Evolutionary conservation across 179 eudicot genomes (phyloP), one percentile per base, ranked within the genome.

Genomic region (Drosera spatulata): DNA sequence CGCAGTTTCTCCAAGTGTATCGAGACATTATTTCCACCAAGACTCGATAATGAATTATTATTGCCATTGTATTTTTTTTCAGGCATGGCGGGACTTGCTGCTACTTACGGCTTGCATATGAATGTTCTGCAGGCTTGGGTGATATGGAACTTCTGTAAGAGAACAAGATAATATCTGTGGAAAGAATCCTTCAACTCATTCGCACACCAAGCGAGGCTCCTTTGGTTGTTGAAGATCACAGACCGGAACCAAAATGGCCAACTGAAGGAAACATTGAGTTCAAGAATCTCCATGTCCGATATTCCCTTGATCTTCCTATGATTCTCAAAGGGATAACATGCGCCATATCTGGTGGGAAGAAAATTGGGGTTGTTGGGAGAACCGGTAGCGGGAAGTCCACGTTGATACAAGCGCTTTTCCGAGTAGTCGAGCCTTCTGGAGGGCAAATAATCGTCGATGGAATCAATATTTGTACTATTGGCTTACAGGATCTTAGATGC

Each of bases 311-410:
- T 66, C 73, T 85, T 3, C 95, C 95, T 2, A 77, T 73, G 77
- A 86, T 88, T 63, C 83, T 91, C 39, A 85, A 77, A 65, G 86
- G 90, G 22, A 79, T 90, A 67, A 81, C 77, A 39, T 88, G 89
- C 73, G 80, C 74, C 6, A 73, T 88, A 54, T 87, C 85, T 2
- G 81, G 79, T 2, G 68, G 54, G 55, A 82, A 70, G 80, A 91
- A 88, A 75, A 79, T 88, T 12, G 98, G 97, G 4, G 72, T 91
- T 12, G 98, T 91, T 58, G 98, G 98, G 0, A 79, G 98, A 55
- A 88, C 96, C 0, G 98, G 96, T 3, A 88, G 98, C 65, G 98
- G 98, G 46, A 91, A 91, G 55, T 88, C 98, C 38, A 91, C 98
- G 37, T 70, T 91, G 5, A 88, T 91, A 63, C 98, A 88, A 82